A percentile compares a stretch with the other conserved stretches of the same genome.
phyloP scores from a whole-genome alignment of 495 filamentous ascomycete species.

The Penicillium manginii region DNA sequence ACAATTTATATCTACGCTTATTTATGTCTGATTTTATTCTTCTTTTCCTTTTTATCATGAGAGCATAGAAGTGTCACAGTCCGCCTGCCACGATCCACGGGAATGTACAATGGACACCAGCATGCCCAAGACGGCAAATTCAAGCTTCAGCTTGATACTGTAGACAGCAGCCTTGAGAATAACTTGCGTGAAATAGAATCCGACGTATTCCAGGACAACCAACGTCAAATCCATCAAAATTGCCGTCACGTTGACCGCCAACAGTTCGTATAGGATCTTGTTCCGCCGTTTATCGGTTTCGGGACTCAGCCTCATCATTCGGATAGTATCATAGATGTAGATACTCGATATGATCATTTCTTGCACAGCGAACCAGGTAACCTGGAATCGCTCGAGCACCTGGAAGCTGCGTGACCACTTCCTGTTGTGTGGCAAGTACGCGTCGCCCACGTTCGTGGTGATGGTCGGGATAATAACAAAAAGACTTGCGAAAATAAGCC shows the following conservation, averaged over 20 bases:
- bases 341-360: constrained; percentile 53
- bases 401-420: constrained; percentile 47
- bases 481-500: constrained; percentile 44
- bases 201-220: constrained; percentile 48
- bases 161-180: constrained; percentile 54
- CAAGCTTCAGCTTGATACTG: constrained; percentile 59
- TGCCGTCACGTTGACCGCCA: constrained; percentile 48
- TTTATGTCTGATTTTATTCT: background rate
- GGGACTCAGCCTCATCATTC: constrained; percentile 34
- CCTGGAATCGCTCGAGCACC: constrained; percentile 53
- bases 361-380: constrained; percentile 54
- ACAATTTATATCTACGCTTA: background rate
- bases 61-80: constrained; percentile 11
- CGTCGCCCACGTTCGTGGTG: constrained; percentile 45
- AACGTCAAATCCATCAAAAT: constrained; percentile 49
- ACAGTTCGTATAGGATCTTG: constrained; percentile 43
- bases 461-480: constrained; percentile 49
- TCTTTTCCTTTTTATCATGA: background rate
- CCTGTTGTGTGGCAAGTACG: constrained; percentile 3
- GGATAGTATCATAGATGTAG: constrained; percentile 51
- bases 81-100: constrained; percentile 8
- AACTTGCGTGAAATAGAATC: constrained; percentile 51
- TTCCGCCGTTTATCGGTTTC: constrained; percentile 35
- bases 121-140: constrained; percentile 53
- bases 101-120: constrained; percentile 36